These are phyloP conservation scores for Boechera stricta DNA, from an alignment of 345 rosid genomes.

Conservation along the genomic window DNA sequence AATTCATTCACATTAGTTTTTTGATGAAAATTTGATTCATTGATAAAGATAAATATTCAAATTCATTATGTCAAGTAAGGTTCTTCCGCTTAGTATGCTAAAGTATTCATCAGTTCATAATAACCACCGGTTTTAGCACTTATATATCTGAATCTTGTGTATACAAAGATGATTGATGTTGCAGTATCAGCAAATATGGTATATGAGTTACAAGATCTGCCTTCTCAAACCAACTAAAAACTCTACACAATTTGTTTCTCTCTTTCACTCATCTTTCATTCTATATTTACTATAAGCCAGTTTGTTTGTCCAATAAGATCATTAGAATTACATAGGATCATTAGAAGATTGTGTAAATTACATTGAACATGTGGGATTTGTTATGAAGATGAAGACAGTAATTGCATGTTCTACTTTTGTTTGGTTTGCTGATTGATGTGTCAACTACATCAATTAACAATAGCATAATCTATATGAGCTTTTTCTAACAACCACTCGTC, in stretches of 20 bases:
- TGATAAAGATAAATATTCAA: conserved; percentile 63
- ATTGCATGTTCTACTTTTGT: conserved; percentile 38
- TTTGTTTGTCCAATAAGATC: conserved; percentile 21
- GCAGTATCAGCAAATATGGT: conserved; percentile 84
- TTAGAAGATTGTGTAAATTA: conserved; percentile 15
- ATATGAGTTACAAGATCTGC: conserved; percentile 58
- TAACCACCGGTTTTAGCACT: conserved; percentile 3
- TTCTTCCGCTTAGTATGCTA: background rate
- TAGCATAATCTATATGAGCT: background rate
- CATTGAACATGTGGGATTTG: conserved; percentile 8
- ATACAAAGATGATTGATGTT: conserved; percentile 79
- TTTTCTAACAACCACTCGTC: conserved; percentile 17
- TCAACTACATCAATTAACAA: conserved; percentile 28
- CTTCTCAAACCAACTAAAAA: no score
- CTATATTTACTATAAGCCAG: conserved; percentile 3
- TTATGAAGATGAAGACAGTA: conserved; percentile 2
- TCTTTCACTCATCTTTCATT: background rate
- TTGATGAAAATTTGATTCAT: no score
- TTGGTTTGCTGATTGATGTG: conserved; percentile 27
- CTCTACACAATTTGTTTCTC: background rate
- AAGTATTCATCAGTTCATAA: no score
- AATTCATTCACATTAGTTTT: background rate
- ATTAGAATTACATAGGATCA: background rate
- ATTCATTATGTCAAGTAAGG: conserved; percentile 81
- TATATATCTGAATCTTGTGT: conserved; percentile 69